Evolutionary conservation across 306 rosid species (phyloP).

Genomic region (Quercus dentata): DNA sequence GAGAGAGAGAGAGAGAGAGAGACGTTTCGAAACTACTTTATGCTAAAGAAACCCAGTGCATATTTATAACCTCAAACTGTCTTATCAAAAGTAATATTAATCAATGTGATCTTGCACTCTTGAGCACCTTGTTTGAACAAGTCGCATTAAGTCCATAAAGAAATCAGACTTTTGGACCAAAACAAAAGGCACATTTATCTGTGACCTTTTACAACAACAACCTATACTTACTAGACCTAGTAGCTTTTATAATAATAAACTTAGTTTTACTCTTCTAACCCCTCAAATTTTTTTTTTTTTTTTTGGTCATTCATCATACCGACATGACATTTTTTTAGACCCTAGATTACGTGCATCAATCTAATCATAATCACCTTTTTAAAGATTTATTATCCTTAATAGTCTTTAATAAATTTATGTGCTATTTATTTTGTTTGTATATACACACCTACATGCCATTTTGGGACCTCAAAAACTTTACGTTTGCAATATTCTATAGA

Average conservation of each 20-base stretch:
- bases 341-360: constrained; percentile 41
- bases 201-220: constrained; percentile 26
- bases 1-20: background rate
- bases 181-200: constrained; percentile 32
- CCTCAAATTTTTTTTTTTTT: background rate
- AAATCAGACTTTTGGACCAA: constrained; percentile 40
- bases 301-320: constrained; percentile 51
- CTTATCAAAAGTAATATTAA: constrained; percentile 41
- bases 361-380: constrained; percentile 51
- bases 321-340: constrained; percentile 38
- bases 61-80: constrained; percentile 17
- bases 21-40: constrained; percentile 33
- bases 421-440: too few species aligned
- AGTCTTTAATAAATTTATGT: background rate
- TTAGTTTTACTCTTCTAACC: constrained; percentile 27
- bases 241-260: background rate
- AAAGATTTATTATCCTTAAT: constrained; percentile 23
- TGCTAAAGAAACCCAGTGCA: constrained; percentile 13
- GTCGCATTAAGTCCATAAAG: constrained; percentile 17
- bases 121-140: constrained; percentile 10
- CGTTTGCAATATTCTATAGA: background rate
- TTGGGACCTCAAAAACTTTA: too few species aligned
- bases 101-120: background rate
- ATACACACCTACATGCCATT: background rate
- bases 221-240: background rate